Evolutionary conservation across 345 rosid species (phyloP).

Genomic region (Gynandropsis gynandra): DNA sequence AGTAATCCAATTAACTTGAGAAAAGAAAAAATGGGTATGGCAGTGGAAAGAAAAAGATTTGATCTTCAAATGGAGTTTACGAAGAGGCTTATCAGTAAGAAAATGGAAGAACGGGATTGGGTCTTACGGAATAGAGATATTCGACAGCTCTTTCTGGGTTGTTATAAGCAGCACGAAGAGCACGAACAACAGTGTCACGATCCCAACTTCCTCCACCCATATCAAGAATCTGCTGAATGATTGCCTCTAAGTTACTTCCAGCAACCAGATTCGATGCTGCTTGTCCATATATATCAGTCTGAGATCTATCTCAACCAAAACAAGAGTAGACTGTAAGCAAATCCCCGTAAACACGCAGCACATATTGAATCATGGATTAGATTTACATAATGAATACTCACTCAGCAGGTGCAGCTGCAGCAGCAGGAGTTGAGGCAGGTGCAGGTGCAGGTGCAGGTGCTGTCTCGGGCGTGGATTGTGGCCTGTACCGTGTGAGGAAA

Average conservation of each 20-base stretch:
- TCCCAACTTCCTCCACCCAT: conserved; percentile 82
- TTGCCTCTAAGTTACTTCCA: conserved; percentile 56
- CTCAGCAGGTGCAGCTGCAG: conserved; percentile 30
- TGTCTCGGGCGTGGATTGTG: conserved; percentile 1
- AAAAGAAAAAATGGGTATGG: too few relatives aligned
- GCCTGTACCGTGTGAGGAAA: neutral
- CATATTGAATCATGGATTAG: neutral
- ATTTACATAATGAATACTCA: conserved; percentile 25
- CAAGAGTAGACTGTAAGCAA: neutral
- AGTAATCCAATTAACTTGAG: too few relatives aligned
- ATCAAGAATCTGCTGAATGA: conserved; percentile 67
- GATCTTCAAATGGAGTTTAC: too few relatives aligned
- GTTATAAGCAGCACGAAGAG: conserved; percentile 70
- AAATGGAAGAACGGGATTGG: neutral
- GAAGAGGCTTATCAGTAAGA: neutral
- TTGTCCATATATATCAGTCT: conserved; percentile 44
- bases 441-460: conserved; percentile 9
- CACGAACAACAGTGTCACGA: conserved; percentile 58
- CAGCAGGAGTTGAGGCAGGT: conserved; percentile 4
- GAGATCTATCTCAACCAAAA: conserved; percentile 37
- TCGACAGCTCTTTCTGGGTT: conserved; percentile 84
- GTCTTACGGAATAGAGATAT: conserved; percentile 66
- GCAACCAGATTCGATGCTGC: conserved; percentile 77
- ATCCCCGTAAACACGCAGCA: neutral
- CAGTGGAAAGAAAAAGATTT: too few relatives aligned